phyloP scores from a whole-genome alignment of 2,329 filamentous ascomycete species.

The Shiraia sp. region DNA sequence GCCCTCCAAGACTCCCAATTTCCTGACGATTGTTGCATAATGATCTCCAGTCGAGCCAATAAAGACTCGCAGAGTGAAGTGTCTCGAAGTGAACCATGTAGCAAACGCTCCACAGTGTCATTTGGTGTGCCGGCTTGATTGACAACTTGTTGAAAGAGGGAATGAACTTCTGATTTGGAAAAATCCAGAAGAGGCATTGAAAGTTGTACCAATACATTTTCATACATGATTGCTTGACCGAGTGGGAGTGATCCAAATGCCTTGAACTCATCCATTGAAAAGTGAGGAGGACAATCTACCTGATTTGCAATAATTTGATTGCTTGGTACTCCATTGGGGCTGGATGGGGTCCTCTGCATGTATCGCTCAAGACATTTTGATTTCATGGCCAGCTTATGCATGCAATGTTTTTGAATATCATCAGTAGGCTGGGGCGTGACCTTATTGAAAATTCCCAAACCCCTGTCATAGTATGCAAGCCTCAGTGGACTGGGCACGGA shows the following conservation, averaged over 20 bases:
- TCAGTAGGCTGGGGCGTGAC: slow-evolving; percentile 11
- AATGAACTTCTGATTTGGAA: slow-evolving; percentile 52
- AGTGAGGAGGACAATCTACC: slow-evolving; percentile 49
- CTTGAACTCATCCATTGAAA: slow-evolving; percentile 60
- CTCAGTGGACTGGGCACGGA: slow-evolving; percentile 53
- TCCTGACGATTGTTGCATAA: slow-evolving; percentile 11
- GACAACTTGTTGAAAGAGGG: slow-evolving; percentile 55
- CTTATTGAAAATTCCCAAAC: slow-evolving; percentile 16
- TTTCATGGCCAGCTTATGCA: slow-evolving; percentile 44
- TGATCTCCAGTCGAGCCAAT: slow-evolving; percentile 17
- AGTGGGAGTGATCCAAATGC: slow-evolving; percentile 54
- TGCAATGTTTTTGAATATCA: slow-evolving; percentile 39
- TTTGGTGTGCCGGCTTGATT: slow-evolving; percentile 52
- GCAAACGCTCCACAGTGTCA: slow-evolving; percentile 25
- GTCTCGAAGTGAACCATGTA: slow-evolving; percentile 45
- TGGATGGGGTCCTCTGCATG: slow-evolving; percentile 38
- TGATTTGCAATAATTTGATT: slow-evolving; percentile 55
- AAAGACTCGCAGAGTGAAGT: slow-evolving; percentile 34
- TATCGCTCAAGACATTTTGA: slow-evolving; percentile 47
- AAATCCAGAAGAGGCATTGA: slow-evolving; percentile 54
- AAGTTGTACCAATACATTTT: slow-evolving; percentile 60
- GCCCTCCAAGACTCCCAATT: slow-evolving; percentile 48
- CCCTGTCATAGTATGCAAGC: slow-evolving; percentile 40
- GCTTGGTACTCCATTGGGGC: slow-evolving; percentile 36
- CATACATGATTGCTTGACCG: slow-evolving; percentile 58